Evolutionary conservation across 164 flowering plant genomes (phyloP).

Genomic region (Berberis thunbergii): DNA sequence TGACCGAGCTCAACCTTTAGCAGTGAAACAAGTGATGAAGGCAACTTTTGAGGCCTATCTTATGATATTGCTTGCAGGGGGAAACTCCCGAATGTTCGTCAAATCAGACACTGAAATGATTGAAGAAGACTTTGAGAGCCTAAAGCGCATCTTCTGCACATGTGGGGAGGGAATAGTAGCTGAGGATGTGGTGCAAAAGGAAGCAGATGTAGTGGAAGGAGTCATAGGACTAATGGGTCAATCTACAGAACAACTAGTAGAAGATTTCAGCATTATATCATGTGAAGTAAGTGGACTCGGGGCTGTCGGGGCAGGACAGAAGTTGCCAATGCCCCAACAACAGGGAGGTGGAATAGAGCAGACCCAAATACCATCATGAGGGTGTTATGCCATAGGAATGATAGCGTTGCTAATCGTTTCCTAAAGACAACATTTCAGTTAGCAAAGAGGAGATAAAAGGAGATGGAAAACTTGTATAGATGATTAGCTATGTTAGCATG

Average conservation of each 20-base stretch:
- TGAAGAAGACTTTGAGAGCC: slow-evolving; percentile 59
- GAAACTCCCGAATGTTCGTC: slow-evolving; percentile 39
- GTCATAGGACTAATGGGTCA: slow-evolving; percentile 64
- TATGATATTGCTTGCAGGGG: slow-evolving; percentile 89
- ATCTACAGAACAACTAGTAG: slow-evolving; percentile 67
- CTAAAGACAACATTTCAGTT: slow-evolving; percentile 44
- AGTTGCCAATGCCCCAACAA: slow-evolving; percentile 81
- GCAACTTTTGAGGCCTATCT: slow-evolving; percentile 80
- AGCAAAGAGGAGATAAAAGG: slow-evolving; percentile 4
- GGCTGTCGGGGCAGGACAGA: slow-evolving; percentile 36
- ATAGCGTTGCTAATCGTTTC: slow-evolving; percentile 55
- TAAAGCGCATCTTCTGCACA: slow-evolving; percentile 50
- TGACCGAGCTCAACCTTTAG: slow-evolving; percentile 56
- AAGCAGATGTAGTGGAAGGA: slow-evolving; percentile 65
- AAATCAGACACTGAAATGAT: slow-evolving; percentile 58
- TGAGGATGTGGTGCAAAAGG: slow-evolving; percentile 60
- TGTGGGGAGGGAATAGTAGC: slow-evolving; percentile 62
- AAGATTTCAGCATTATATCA: slow-evolving; percentile 69
- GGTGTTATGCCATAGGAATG: slow-evolving; percentile 78
- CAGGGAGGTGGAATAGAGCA: slow-evolving; percentile 73
- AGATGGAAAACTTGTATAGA: slow-evolving; percentile 1
- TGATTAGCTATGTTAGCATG: background rate
- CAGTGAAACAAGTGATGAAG: slow-evolving; percentile 73
- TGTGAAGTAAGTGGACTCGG: slow-evolving; percentile 61
- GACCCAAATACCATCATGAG: slow-evolving; percentile 91